Evolutionary conservation across 169 alveolate species (phyloP), one percentile per base, ranked within the genome.

Genomic region (Perkinsus chesapeaki): DNA sequence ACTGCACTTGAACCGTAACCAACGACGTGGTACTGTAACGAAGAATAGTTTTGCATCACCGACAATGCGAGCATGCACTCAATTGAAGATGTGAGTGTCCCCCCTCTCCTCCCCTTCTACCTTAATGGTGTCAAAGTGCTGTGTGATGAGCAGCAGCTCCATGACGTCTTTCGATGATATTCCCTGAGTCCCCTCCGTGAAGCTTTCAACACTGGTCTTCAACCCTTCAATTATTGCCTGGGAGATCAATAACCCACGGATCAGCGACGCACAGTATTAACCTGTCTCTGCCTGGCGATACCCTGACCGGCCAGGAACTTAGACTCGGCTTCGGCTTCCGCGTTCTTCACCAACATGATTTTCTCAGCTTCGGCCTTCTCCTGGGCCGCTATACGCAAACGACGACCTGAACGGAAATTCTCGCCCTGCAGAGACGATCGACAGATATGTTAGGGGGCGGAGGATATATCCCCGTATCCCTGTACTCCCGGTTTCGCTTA

Each of bases 211-310:
- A 92, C 90, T 37, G 38, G 73, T 93, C n/a, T 82, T 82, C 39
- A 93, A 39, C 38, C 95, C 95, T 39, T 93, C 95, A 12, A 93
- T 82, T 43, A 93, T 93, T 7, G 95, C 95, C 73, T 93, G 27
- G 1, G 1, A 60, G 27, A 47, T 10, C 72, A 9, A 47, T 19
- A 1, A 60, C 12, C 23, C 12, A 60, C 82, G 31, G 82, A 27
- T 27, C 37, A 60, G 82, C 82, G 82, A 5, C 0, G 82, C 82
- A 23, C 12, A 12, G 16, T 5, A 60, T 23, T 16, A 3, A 60
- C 82, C 82, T 60, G 82, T 60, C 82, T 60, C 91, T 91, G 93
- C 91, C 39, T 39, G 43, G 93, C 93, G 39, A 91, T 47, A 34
- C 93, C 93, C 82, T 34, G 43, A 27, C 93, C 93, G n/a, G 48